These are phyloP conservation scores for Macrolepiota dolichaula DNA, from an alignment of 768 basidiomycete genomes.

Conservation along the genomic window DNA sequence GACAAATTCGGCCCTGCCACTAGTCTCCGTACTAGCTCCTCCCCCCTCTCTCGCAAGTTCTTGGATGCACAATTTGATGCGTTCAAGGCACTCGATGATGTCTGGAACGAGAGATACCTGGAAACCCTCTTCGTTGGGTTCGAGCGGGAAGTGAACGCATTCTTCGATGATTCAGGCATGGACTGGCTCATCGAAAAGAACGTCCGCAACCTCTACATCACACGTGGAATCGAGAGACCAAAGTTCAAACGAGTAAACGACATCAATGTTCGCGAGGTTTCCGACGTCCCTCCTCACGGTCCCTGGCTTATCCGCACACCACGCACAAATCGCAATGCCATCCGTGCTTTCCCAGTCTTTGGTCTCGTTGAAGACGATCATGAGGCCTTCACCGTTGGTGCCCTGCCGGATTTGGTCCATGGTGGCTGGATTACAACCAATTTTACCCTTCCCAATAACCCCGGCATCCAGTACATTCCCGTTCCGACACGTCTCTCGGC, in stretches of 20 bases:
- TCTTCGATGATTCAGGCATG: constrained; percentile 23
- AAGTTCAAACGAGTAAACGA: constrained; percentile 9
- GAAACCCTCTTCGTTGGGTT: constrained; percentile 27
- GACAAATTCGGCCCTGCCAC: constrained; percentile 21
- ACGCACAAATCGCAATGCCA: not conserved
- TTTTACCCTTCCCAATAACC: constrained; percentile 20
- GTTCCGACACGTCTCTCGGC: constrained; percentile 47
- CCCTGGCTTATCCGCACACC: constrained; percentile 23
- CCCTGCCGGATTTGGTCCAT: constrained; percentile 28
- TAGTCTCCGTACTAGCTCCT: constrained; percentile 21
- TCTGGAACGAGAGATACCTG: constrained; percentile 28
- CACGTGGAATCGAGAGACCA: constrained; percentile 1
- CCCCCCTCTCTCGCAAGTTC: constrained; percentile 23
- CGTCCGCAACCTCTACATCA: constrained; percentile 11
- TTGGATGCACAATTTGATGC: constrained; percentile 22
- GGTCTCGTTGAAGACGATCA: constrained; percentile 40
- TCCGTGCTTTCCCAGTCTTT: constrained; percentile 26
- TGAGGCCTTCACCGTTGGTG: constrained; percentile 40
- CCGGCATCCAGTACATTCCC: constrained; percentile 33
- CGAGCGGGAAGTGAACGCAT: constrained; percentile 20
- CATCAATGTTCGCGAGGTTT: constrained; percentile 14
- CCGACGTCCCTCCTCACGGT: constrained; percentile 21
- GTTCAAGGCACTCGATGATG: constrained; percentile 27
- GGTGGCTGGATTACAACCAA: constrained; percentile 32
- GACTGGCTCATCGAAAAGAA: constrained; percentile 23